Percentiles rank a stretch among this genome's conserved stretches.
These are phyloP conservation scores for Begonia fuchsioides DNA, from an alignment of 306 rosid genomes.

Conservation along the genomic window DNA sequence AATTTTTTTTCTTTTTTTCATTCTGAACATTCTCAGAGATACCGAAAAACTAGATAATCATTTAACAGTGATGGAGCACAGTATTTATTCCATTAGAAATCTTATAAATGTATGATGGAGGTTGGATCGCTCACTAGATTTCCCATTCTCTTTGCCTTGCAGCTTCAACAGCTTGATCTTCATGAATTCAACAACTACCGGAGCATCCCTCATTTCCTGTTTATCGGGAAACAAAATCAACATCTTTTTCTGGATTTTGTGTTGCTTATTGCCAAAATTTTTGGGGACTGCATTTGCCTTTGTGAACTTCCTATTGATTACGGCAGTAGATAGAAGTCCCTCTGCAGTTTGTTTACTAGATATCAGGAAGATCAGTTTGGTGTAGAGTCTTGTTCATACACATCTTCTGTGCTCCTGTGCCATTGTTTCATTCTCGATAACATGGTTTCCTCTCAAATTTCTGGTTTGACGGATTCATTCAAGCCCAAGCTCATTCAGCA, in stretches of 20 bases:
- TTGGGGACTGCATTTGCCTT: constrained; percentile 77
- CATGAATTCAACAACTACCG: constrained; percentile 86
- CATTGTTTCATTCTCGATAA: constrained; percentile 11
- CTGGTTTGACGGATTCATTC: constrained; percentile 30
- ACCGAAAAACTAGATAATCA: too few species aligned
- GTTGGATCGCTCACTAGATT: too few species aligned
- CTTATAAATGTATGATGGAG: too few species aligned
- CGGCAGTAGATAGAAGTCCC: constrained; percentile 70
- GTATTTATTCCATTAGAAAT: too few species aligned
- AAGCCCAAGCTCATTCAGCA: constrained; percentile 25
- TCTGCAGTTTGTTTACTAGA: constrained; percentile 31
- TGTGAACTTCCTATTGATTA: constrained; percentile 55
- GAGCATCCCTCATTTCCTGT: constrained; percentile 83
- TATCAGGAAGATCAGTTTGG: constrained; percentile 17
- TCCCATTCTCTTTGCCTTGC: constrained; percentile 8
- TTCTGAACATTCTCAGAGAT: too few species aligned
- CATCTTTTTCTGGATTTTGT: constrained; percentile 68
- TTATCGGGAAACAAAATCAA: constrained; percentile 76
- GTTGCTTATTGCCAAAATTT: constrained; percentile 67
- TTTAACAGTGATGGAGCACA: too few species aligned
- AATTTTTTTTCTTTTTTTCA: too few species aligned
- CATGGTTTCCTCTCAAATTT: constrained; percentile 76
- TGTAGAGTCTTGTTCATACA: constrained; percentile 15
- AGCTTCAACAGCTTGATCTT: constrained; percentile 69
- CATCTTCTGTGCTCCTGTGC: constrained; percentile 10